Evolutionary conservation across 2,329 filamentous ascomycete species (phyloP).

Genomic region (Leptographium wingfieldii): DNA sequence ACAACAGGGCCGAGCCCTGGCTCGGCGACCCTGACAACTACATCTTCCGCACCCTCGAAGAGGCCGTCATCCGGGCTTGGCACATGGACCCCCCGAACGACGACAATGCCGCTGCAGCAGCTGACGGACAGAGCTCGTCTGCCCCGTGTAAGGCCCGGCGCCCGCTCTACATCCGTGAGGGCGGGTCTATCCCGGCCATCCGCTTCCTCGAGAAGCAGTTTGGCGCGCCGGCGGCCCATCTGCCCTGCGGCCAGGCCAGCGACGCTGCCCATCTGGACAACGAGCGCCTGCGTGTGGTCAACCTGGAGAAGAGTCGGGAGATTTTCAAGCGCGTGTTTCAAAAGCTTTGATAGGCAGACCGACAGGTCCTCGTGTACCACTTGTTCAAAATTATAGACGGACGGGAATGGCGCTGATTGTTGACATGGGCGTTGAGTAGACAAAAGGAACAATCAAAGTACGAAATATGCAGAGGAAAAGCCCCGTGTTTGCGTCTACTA

Average conservation of each 20-base stretch:
- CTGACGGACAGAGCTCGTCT: constrained; percentile 11
- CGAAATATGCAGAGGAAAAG: too few relatives aligned
- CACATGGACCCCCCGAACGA: constrained; percentile 32
- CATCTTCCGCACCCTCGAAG: constrained; percentile 79
- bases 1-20: constrained; percentile 93
- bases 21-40: constrained; percentile 82
- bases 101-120: background rate
- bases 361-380: background rate
- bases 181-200: constrained; percentile 89
- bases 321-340: constrained; percentile 82
- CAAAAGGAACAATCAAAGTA: background rate
- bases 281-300: constrained; percentile 76
- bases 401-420: background rate
- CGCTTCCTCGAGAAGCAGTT: constrained; percentile 93
- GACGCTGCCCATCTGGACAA: constrained; percentile 93
- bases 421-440: background rate
- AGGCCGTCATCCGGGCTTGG: constrained; percentile 79
- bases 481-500: too few relatives aligned
- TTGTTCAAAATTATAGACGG: background rate
- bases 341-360: constrained; percentile 29
- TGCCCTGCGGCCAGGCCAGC: constrained; percentile 90
- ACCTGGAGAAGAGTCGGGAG: constrained; percentile 80
- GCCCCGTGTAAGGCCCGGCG: constrained; percentile 29
- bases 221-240: constrained; percentile 74
- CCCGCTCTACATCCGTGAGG: constrained; percentile 89